Base-by-base conservation (phyloP, 2,329 filamentous ascomycete species). In the Phaeosphaeria sp. region DNA sequence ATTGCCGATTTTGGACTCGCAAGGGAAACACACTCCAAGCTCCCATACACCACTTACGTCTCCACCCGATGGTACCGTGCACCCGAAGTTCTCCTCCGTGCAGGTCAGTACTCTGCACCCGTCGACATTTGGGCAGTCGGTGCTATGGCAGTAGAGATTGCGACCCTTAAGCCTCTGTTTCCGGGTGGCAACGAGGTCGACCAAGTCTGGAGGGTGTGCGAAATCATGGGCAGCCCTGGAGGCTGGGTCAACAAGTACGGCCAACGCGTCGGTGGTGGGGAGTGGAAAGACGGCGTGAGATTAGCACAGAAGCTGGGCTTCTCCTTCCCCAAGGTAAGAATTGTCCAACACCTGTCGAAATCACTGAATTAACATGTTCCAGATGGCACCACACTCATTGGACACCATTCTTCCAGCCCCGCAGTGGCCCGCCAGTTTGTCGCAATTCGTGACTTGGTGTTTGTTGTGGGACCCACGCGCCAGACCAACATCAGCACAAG, bases 111-210 rank as follows among this genome's bases (percentile, higher is more conserved):
- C 79, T 98, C 95, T 0, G 93, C 95, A 0, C 95, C 95, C 0
- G 95, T 99, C 2, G 95, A 99, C 73, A 98, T 99, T 69, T 99
- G 95, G 95, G 95, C 95, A 1, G 88, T 99, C 43, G 95, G 95
- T 71, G 95, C 95, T 20, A 99, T 99, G 95, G 95, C 95, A 6
- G 95, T 99, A 11, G 95, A 99, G 77, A 91, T 99, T 62, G 95
- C 95, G 23, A 99, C 95, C 0, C 77, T 99, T 57, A 99, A 98
- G 82, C 95, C 95, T 18, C 82, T 99, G 11, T 99, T 99, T 83
- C 95, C 95, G 11, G 95, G 95, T 68, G 92, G 93, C 72, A 99
- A 99, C 75, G 95, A 99, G 81, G 95, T 99, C 1, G 95, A 99
- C 69, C 95, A 99, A 78, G 95, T 99, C 1, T 99, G 95, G 95